Conservation (phyloP, 441 rosid genomes). For the Pelargonium myrrhifolium region DNA sequence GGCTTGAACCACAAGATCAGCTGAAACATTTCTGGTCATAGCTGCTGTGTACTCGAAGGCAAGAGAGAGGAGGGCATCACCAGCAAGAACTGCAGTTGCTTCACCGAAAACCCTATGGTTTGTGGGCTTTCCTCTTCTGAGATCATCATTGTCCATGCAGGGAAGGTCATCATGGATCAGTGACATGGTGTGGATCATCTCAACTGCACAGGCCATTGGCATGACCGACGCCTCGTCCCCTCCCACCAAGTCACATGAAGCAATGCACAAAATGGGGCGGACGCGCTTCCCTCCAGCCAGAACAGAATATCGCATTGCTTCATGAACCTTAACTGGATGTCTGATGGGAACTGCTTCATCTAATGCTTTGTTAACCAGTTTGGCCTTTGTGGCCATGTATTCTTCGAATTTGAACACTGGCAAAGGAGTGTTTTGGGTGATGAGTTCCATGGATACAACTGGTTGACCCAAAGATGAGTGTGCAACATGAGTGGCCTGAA, state of each 20-base stretch:
- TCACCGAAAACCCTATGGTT: conserved; percentile 42
- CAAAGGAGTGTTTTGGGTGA: not conserved
- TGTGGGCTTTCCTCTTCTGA: conserved; percentile 38
- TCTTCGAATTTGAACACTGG: conserved; percentile 12
- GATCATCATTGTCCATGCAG: conserved; percentile 39
- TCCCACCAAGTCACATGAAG: conserved; percentile 35
- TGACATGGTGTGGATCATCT: conserved; percentile 39
- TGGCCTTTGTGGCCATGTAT: conserved; percentile 26
- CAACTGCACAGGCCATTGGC: conserved; percentile 37
- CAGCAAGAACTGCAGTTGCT: conserved; percentile 20
- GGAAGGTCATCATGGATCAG: conserved; percentile 47
- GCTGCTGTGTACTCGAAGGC: conserved; percentile 29
- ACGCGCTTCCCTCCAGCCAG: conserved; percentile 37
- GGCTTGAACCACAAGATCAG: conserved; percentile 20
- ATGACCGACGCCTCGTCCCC: conserved; percentile 29
- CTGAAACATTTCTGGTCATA: conserved; percentile 9
- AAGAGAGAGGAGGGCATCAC: conserved; percentile 35
- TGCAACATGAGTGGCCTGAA: conserved; percentile 6
- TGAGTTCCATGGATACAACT: not conserved
- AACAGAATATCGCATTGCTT: conserved; percentile 44
- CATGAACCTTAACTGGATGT: conserved; percentile 17
- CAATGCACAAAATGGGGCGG: conserved; percentile 33
- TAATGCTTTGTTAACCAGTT: conserved; percentile 26
- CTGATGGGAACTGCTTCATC: conserved; percentile 25
- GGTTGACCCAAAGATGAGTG: conserved; percentile 11